phyloP scores from a whole-genome alignment of 2,329 filamentous ascomycete species.

The Fusarium liriodendri region DNA sequence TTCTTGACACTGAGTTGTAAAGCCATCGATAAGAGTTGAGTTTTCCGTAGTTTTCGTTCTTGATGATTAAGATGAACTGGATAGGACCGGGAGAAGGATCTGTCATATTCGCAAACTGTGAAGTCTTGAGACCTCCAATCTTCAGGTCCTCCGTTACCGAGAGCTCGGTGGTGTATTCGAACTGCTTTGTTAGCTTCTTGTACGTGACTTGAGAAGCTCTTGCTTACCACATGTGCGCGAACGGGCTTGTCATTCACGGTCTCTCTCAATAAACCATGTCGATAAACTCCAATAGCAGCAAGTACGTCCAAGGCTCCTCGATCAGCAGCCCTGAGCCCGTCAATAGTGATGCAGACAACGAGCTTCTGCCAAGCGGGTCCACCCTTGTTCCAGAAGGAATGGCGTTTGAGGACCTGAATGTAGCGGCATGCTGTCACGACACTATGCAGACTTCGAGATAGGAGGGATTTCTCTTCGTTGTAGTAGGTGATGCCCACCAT shows the following conservation, averaged over 20 bases:
- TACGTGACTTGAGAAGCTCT: accelerated
- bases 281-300: conserved; percentile 92
- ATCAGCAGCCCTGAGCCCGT: conserved; percentile 96
- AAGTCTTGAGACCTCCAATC: not conserved
- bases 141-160: not conserved
- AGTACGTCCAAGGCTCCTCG: conserved; percentile 92
- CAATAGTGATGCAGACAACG: conserved; percentile 93
- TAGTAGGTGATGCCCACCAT: conserved; percentile 98
- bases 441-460: conserved; percentile 91
- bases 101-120: not conserved
- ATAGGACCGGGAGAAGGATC: not conserved
- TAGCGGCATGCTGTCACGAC: conserved; percentile 98
- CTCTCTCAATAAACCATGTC: conserved; percentile 97
- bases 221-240: conserved; percentile 76
- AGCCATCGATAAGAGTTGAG: conserved; percentile 15
- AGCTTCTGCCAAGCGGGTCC: conserved; percentile 99
- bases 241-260: conserved; percentile 94
- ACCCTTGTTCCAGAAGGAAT: conserved; percentile 98
- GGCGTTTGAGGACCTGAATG: conserved; percentile 97
- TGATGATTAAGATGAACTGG: not conserved
- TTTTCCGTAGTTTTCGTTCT: not conserved
- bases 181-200: conserved; percentile 50
- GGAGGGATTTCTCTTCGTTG: conserved; percentile 95
- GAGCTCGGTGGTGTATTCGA: conserved; percentile 73
- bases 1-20: not conserved